phyloP scores from a whole-genome alignment of 2,329 filamentous ascomycete genomes.

The Arthroderma sp. region DNA sequence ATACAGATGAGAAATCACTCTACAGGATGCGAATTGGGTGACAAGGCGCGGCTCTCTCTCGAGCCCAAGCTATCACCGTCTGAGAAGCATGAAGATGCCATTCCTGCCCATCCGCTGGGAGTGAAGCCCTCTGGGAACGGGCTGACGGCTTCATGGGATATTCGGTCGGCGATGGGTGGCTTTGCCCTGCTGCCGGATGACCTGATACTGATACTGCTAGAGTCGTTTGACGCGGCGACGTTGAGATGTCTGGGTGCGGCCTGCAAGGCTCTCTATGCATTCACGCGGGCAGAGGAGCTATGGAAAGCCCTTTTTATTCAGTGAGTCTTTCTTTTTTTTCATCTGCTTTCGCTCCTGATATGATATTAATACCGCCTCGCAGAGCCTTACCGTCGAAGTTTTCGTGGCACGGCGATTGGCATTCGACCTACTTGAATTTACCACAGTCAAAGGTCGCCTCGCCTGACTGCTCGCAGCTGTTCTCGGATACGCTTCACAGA shows the following conservation, averaged over 20 bases:
- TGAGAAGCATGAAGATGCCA: slow-evolving; percentile 30
- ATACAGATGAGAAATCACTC: background rate
- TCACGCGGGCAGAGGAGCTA: slow-evolving; percentile 69
- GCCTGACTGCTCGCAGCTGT: slow-evolving; percentile 65
- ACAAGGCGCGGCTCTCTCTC: background rate
- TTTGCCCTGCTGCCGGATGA: slow-evolving; percentile 69
- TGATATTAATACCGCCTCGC: background rate
- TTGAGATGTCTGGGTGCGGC: slow-evolving; percentile 59
- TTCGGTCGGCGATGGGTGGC: slow-evolving; percentile 52
- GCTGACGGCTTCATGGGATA: slow-evolving; percentile 52
- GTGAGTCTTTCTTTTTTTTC: slow-evolving; percentile 45
- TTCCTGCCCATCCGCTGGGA: slow-evolving; percentile 68
- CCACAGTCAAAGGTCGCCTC: slow-evolving; percentile 41
- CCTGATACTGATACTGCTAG: slow-evolving; percentile 60
- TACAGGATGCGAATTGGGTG: background rate
- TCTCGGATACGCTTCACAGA: slow-evolving; percentile 78
- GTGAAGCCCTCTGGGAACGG: slow-evolving; percentile 82
- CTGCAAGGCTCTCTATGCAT: slow-evolving; percentile 78
- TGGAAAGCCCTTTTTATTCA: slow-evolving; percentile 77
- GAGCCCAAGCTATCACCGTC: background rate
- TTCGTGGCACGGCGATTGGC: slow-evolving; percentile 74
- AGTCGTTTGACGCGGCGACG: slow-evolving; percentile 54
- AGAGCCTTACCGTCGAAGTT: slow-evolving; percentile 27
- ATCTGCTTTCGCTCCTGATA: background rate
- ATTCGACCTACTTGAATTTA: slow-evolving; percentile 59